A percentile compares a stretch with the other conserved stretches of the same genome.
These are phyloP conservation scores for Atractiella rhizophila DNA, from an alignment of 768 basidiomycete species.

Conservation along the genomic window DNA sequence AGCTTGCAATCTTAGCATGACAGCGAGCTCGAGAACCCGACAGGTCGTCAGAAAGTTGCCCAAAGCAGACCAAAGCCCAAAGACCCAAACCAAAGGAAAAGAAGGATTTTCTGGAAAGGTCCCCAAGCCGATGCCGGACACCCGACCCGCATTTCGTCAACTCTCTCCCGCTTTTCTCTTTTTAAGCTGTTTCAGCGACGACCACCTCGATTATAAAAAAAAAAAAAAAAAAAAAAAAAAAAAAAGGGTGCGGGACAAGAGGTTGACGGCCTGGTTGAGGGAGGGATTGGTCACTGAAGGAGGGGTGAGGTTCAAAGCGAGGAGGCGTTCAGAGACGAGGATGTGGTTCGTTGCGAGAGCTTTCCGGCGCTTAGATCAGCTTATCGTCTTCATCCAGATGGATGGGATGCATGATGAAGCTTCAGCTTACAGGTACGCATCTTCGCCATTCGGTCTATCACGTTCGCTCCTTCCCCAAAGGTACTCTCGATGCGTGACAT, in stretches of 20 bases:
- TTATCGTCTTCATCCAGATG: slow-evolving; percentile 3
- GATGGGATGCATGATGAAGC: neutral
- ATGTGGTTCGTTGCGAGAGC: slow-evolving; percentile 59
- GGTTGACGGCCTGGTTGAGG: slow-evolving; percentile 54
- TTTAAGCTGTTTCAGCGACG: too few relatives aligned
- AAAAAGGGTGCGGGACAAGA: slow-evolving; percentile 63
- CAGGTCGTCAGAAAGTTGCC: too few relatives aligned
- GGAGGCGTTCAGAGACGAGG: slow-evolving; percentile 40
- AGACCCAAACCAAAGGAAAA: too few relatives aligned
- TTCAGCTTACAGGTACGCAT: slow-evolving; percentile 24
- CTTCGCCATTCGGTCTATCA: slow-evolving; percentile 60
- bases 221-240: too few relatives aligned
- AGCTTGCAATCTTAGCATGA: too few relatives aligned
- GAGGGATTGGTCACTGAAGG: slow-evolving; percentile 58
- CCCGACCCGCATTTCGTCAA: too few relatives aligned
- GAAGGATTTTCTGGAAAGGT: too few relatives aligned
- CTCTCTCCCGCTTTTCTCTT: too few relatives aligned
- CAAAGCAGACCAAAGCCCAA: too few relatives aligned
- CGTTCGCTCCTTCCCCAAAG: slow-evolving; percentile 76
- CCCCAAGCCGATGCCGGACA: too few relatives aligned
- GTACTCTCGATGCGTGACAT: slow-evolving; percentile 72
- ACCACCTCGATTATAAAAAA: too few relatives aligned
- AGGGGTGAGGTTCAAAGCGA: slow-evolving; percentile 65
- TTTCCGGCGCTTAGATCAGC: slow-evolving; percentile 56
- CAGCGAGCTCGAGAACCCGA: too few relatives aligned